Base-by-base conservation (phyloP, 176 grass and related monocot species). In the Puccinellia tenuiflora region DNA sequence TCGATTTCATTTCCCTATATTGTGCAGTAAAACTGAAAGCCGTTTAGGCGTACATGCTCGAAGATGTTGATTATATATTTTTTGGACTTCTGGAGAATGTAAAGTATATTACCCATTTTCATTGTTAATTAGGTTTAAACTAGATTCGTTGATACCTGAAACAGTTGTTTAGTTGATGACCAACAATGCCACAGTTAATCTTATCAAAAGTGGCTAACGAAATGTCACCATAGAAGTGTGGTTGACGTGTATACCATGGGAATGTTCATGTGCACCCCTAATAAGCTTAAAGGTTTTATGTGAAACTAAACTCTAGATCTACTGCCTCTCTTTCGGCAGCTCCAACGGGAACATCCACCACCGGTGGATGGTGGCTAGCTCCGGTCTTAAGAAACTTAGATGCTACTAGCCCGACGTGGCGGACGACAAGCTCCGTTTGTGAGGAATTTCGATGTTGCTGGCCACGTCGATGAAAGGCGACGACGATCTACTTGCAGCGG, bases 21-120 rank as follows among this genome's bases (percentile, higher is more conserved):
- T 62, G 40, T 35, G 53, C 59, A 80, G 67, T 52, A 73, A 45
- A 45, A 63, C 75, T 78, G 62, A 35, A 78, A 57, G 26, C 26
- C 26, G 24, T 66, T 45, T 42, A 34, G 78, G 20, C 69, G 13
- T n/a, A 76, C 52, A 35, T 68, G 46, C 46, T 70, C 9, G 1
- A n/a, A 16, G 53, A 42, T 47, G 38, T 68, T 47, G 68, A 59
- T 29, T 80, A 38, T 73, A 63, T 31, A 9, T 68, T 53, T 55
- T 10, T 61, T 24, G 24, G 25, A 30, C 39, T 71, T 70, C 1
- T 70, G 68, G 5, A 25, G 45, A 45, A 45, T 71, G 68, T 71
- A 71, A 71, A 71, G 0, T 45, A 26, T 71, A 71, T 54, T 56
- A 1, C 21, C 21, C 8, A 24, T 24, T 56, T 24, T 24, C 53